A percentile compares a stretch with the other conserved stretches of the same genome.
These are phyloP conservation scores for Boletus speciosus DNA, from an alignment of 768 basidiomycete genomes.

Conservation along the genomic window DNA sequence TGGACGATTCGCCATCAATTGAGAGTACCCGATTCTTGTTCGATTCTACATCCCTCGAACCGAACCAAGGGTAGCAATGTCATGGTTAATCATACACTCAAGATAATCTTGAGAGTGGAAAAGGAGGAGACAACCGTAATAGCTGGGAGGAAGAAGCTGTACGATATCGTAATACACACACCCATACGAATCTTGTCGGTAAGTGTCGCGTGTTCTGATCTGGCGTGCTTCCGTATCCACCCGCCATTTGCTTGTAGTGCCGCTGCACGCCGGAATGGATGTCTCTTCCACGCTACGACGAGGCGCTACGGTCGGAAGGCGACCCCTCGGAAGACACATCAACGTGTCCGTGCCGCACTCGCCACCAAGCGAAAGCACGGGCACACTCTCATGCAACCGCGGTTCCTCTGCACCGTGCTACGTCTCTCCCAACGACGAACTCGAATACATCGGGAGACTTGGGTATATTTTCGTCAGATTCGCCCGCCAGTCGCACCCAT, in stretches of 20 bases:
- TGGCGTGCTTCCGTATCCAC: not conserved
- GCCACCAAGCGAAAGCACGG: conserved; percentile 11
- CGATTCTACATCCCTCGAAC: conserved; percentile 70
- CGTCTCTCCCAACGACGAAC: conserved; percentile 30
- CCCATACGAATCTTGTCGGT: conserved; percentile 88
- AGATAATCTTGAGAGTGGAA: conserved; percentile 80
- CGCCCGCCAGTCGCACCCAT: conserved; percentile 40
- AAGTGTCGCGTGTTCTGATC: conserved; percentile 28
- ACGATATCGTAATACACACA: conserved; percentile 82
- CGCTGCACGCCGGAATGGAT: conserved; percentile 79
- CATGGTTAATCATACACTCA: conserved; percentile 69
- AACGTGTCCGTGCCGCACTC: conserved; percentile 45
- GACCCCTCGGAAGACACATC: conserved; percentile 5
- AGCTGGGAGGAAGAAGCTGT: conserved; percentile 72
- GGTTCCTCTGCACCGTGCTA: conserved; percentile 24
- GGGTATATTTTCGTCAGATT: conserved; percentile 22
- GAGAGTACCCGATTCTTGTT: conserved; percentile 63
- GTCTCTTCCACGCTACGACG: conserved; percentile 72
- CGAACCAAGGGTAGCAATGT: conserved; percentile 59
- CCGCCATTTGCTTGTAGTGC: conserved; percentile 44
- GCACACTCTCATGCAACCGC: not conserved
- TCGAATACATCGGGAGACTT: conserved; percentile 27
- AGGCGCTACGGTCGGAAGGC: conserved; percentile 21
- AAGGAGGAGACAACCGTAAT: conserved; percentile 70
- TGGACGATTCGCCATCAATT: conserved; percentile 77